Percentiles rank a stretch among this genome's conserved stretches.
phyloP scores from a whole-genome alignment of 208 protist genomes.

The Vickermania spadyakhi region DNA sequence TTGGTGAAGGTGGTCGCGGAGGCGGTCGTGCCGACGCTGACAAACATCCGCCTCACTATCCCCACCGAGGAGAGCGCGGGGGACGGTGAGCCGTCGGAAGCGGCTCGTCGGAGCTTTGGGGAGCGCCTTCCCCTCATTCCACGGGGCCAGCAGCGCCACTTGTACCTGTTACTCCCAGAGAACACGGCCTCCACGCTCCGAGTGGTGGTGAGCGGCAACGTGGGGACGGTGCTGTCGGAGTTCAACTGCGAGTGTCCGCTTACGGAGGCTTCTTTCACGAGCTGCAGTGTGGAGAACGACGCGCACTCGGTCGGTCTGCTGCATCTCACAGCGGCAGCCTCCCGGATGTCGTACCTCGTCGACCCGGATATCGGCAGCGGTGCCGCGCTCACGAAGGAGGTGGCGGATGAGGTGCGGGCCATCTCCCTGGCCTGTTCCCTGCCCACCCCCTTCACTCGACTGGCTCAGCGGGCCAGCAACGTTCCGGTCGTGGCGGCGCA shows the following conservation, averaged over 20 bases:
- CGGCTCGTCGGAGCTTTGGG: slow-evolving; percentile 9
- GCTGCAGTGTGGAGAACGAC: not conserved
- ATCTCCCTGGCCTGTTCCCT: slow-evolving; percentile 28
- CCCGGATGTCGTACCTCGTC: slow-evolving; percentile 24
- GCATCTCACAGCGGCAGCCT: slow-evolving; percentile 31
- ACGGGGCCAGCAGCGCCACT: slow-evolving; percentile 22
- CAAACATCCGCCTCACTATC: slow-evolving; percentile 9
- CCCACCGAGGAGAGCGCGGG: slow-evolving; percentile 6
- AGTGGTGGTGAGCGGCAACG: slow-evolving; percentile 29
- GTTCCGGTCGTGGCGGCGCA: slow-evolving; percentile 12
- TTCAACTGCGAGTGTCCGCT: slow-evolving; percentile 26
- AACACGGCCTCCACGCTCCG: slow-evolving; percentile 8
- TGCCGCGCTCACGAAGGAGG: slow-evolving; percentile 8
- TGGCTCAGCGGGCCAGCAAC: slow-evolving; percentile 14
- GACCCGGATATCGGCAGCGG: slow-evolving; percentile 9
- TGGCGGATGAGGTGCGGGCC: slow-evolving; percentile 30
- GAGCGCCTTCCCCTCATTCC: slow-evolving; percentile 19
- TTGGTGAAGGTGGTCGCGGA: slow-evolving; percentile 24
- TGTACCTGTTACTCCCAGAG: slow-evolving; percentile 27
- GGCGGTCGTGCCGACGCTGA: slow-evolving; percentile 46
- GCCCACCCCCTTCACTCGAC: slow-evolving; percentile 47
- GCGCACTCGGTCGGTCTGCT: slow-evolving; percentile 18
- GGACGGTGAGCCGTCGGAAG: slow-evolving; percentile 12
- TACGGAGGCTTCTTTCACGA: slow-evolving; percentile 5
- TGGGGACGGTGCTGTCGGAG: slow-evolving; percentile 41